Percentiles rank a stretch among this genome's conserved stretches.
phyloP scores from a whole-genome alignment of 257 asterid species.

The Penstemon newberryi region DNA sequence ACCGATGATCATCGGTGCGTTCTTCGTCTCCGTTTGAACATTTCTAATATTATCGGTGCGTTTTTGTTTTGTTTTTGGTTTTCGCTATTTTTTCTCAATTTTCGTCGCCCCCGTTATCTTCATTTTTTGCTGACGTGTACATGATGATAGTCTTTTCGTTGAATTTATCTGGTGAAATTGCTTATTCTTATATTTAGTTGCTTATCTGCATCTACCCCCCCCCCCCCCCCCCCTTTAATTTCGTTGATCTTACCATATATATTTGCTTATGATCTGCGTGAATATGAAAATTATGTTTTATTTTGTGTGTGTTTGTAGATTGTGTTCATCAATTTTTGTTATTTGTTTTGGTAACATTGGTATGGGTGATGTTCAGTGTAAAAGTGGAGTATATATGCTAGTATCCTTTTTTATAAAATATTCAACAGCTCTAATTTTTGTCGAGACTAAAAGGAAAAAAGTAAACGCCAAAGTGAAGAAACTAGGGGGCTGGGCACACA shows the following conservation, averaged over 20 bases:
- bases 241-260: neutral
- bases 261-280: slow-evolving; percentile 1
- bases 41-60: slow-evolving; percentile 38
- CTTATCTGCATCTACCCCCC: slow-evolving; percentile 18
- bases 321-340: neutral
- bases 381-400: no score
- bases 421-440: no score
- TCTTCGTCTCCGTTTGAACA: slow-evolving; percentile 31
- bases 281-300: slow-evolving; percentile 13
- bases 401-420: no score
- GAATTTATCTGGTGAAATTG: slow-evolving; percentile 24
- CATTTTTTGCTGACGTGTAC: neutral
- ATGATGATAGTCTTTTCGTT: slow-evolving; percentile 22
- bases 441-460: no score
- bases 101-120: slow-evolving; percentile 11
- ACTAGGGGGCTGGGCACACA: no score
- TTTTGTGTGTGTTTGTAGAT: neutral
- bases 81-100: neutral
- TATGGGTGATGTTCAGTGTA: neutral
- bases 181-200: neutral
- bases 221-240: slow-evolving; percentile 16
- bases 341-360: neutral
- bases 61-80: neutral
- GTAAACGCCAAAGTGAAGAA: no score
- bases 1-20: slow-evolving; percentile 61